Conservation (phyloP, 2,329 filamentous ascomycete genomes). For the Graphium sp. region DNA sequence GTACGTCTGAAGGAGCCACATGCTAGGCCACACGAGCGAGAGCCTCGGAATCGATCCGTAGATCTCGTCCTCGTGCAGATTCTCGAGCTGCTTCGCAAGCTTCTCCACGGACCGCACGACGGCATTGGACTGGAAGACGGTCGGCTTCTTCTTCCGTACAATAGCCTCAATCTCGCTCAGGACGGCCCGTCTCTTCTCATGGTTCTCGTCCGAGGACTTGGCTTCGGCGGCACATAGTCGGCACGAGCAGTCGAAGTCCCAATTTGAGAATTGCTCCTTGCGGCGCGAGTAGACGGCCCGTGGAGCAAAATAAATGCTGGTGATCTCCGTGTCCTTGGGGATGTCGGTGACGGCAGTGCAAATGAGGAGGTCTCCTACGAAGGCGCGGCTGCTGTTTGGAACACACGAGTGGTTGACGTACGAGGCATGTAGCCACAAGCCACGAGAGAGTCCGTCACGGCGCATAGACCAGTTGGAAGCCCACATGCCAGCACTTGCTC, state of each 20-base stretch:
- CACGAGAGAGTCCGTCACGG: constrained; percentile 8
- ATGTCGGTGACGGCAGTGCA: constrained; percentile 19
- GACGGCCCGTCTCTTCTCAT: constrained; percentile 9
- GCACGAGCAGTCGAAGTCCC: constrained; percentile 23
- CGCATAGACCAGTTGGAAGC: constrained; percentile 1
- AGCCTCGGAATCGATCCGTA: constrained; percentile 14
- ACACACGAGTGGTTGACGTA: constrained; percentile 24
- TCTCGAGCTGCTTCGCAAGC: constrained; percentile 13
- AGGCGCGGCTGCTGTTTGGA: constrained; percentile 17
- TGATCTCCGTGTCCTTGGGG: constrained; percentile 17
- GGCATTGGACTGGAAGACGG: constrained; percentile 12
- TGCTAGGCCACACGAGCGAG: constrained; percentile 16
- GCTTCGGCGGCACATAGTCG: constrained; percentile 17
- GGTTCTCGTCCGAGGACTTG: constrained; percentile 5
- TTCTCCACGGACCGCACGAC: constrained; percentile 14
- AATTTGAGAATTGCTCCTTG: constrained; percentile 12
- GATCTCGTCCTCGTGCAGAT: constrained; percentile 14
- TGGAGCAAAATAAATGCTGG: constrained; percentile 18
- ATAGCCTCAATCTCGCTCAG: constrained; percentile 9
- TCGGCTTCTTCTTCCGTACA: constrained; percentile 9
- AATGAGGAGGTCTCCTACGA: constrained; percentile 26
- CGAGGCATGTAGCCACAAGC: constrained; percentile 19
- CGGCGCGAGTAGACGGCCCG: constrained; percentile 12
- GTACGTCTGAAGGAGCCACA: constrained; percentile 17
- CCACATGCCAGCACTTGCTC: constrained; percentile 8